phyloP scores from a whole-genome alignment of 73 alveolate species.

The Tetrahymena elliotti region DNA sequence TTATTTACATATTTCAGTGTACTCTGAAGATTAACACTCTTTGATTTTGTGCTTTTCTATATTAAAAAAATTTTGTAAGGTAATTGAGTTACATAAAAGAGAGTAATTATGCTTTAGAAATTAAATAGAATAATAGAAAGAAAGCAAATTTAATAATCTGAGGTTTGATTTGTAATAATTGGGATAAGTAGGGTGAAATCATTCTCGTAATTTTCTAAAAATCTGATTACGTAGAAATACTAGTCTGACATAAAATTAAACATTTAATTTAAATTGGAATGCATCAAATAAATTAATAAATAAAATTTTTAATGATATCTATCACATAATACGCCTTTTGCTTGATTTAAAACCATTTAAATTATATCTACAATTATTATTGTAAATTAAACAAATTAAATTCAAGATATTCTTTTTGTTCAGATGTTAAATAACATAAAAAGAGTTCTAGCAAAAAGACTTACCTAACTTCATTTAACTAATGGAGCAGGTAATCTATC shows the following conservation, averaged over 20 bases:
- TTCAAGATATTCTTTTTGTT: background rate
- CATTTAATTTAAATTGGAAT: too few species aligned
- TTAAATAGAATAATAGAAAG: background rate
- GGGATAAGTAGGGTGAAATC: background rate
- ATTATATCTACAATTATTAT: background rate
- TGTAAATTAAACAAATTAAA: background rate
- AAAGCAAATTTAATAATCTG: too few species aligned
- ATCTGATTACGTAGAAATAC: background rate
- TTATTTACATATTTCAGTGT: background rate
- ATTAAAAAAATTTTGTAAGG: background rate
- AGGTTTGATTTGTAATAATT: background rate
- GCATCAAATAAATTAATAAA: background rate
- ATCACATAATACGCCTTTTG: background rate
- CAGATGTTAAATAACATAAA: background rate
- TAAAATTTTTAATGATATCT: background rate
- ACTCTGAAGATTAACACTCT: background rate
- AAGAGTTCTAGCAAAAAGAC: background rate
- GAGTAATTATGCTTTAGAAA: background rate
- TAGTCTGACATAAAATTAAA: background rate
- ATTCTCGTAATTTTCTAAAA: background rate
- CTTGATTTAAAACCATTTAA: background rate
- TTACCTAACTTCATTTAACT: background rate
- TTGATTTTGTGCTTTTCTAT: background rate
- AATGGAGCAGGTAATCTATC: background rate
- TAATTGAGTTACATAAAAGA: background rate